Evolutionary conservation across 2,329 filamentous ascomycete genomes (phyloP), one percentile per base, ranked within the genome.

Genomic region (Verticillium klebahnii): DNA sequence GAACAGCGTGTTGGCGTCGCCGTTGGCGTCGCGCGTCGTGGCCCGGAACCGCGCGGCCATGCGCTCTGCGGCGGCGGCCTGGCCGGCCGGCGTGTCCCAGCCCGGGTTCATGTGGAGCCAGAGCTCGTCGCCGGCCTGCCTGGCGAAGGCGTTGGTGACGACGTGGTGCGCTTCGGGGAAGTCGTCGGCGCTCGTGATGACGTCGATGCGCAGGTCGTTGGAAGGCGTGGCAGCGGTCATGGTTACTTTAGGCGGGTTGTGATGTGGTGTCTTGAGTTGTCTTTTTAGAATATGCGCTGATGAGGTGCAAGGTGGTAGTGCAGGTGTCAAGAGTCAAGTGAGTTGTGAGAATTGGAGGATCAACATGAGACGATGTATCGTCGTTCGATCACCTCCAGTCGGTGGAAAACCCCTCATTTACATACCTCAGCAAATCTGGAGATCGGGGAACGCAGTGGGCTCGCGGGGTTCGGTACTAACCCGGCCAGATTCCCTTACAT

Each of bases 21-120:
- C 80, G 39, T 75, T 64, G 9, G 70, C 72, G 69, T 84, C 78
- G 11, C 62, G 71, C 2, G 75, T 77, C 5, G 72, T 73, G 5
- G 67, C 61, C 31, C 71, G 66, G 77, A 78, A 86, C 29, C 79
- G 77, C 39, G 76, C 65, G 2, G 72, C 69, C 63, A 84, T 66
- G 15, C 75, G 75, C 11, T 69, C 69, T 2, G 74, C 74, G 31
- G 74, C 76, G 1, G 67, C 67, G 0, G 67, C 67, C 31, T 69
- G 73, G 12, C 83, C 84, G 15, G 75, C 71, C 5, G 78, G 72
- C 0, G 80, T 83, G 39, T 85, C 78, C 83, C 84, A 87, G 19
- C 75, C 80, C 0, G 84, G 84, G 62, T 84, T 84, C 72, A 82
- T 75, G 63, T 73, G 71, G 1, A 73, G 75, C 80, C 82, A 87